phyloP scores from a whole-genome alignment of 352 stramenopile genomes.

The Pythium grandisporangium region DNA sequence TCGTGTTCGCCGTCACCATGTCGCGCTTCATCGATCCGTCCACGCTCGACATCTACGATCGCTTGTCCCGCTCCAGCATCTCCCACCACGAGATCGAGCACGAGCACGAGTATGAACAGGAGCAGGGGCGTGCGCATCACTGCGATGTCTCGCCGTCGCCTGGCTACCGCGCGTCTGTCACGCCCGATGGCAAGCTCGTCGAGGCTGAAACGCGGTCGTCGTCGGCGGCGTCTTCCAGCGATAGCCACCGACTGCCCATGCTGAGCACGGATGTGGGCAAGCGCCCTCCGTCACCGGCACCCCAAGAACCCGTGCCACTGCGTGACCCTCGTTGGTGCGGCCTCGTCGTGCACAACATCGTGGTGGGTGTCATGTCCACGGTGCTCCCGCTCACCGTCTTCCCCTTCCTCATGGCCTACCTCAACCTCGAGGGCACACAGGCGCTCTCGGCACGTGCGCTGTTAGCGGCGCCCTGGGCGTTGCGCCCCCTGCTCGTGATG shows the following conservation, averaged over 20 bases:
- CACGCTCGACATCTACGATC: slow-evolving; percentile 23
- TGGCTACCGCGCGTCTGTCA: neutral
- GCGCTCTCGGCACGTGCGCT: slow-evolving; percentile 37
- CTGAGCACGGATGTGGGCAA: neutral
- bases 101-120: neutral
- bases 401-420: slow-evolving; percentile 54
- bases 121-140: too few relatives aligned
- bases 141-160: too few relatives aligned
- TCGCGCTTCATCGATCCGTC: slow-evolving; percentile 14
- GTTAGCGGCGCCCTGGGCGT: slow-evolving; percentile 34
- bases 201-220: too few relatives aligned
- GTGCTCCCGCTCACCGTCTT: slow-evolving; percentile 40
- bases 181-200: too few relatives aligned
- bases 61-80: slow-evolving; percentile 15
- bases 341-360: slow-evolving; percentile 38
- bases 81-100: slow-evolving; percentile 6
- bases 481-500: slow-evolving; percentile 39
- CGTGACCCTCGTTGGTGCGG: slow-evolving; percentile 34
- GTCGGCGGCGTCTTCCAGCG: too few relatives aligned
- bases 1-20: slow-evolving; percentile 10
- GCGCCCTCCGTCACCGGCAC: neutral
- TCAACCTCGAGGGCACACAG: slow-evolving; percentile 65
- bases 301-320: slow-evolving; percentile 1
- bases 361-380: slow-evolving; percentile 41
- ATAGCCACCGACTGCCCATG: too few relatives aligned